Base-by-base conservation (phyloP, 495 filamentous ascomycete species). In the Talaromyces adpressus region DNA sequence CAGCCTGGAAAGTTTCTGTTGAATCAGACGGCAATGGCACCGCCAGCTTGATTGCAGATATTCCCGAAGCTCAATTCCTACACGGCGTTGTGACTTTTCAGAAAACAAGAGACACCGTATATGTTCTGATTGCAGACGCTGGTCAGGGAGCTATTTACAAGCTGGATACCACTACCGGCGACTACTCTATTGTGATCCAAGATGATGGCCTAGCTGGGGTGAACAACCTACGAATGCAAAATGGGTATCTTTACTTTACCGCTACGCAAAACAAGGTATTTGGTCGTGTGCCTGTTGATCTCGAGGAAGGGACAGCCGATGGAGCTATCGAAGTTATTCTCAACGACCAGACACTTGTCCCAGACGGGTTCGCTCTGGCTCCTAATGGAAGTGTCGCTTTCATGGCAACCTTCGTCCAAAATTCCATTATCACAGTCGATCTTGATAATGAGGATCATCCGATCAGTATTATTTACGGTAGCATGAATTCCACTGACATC, bases 81-180 rank as follows among this genome's bases (percentile, higher is more conserved):
- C 80, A 82, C 62, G 80, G 80, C 47, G 64, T 81, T 57, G 59
- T 72, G 0, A 54, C 69, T 6, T 71, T 77, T 45, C 66, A 67
- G 0, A 64, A 68, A 62, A 49, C 39, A 3, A 27, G 27, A 53
- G 66, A 60, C 2, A 67, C 66, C 8, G 20, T 66, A 23, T 25
- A 74, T 16, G 68, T 79, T 4, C 65, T 82, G 8, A 66, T 75
- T 41, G 75, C 78, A n/a, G 78, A 81, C 58, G 76, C 75, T 6
- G 67, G 61, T 12, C 66, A 71, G 34, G 78, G 75, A 0, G 67
- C 63, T 0, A 62, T 78, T 1, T 77, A 72, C 70, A 73, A 69
- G 34, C 34, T 80, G 51, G 66, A 78, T 60, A 65, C 65, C 9
- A 45, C 65, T 22, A 69, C 73, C 4, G 73, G 75, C 3, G 66